A percentile compares a stretch with the other conserved stretches of the same genome.
phyloP scores from a whole-genome alignment of 805 yeast species.

The Starmerella bombicola region DNA sequence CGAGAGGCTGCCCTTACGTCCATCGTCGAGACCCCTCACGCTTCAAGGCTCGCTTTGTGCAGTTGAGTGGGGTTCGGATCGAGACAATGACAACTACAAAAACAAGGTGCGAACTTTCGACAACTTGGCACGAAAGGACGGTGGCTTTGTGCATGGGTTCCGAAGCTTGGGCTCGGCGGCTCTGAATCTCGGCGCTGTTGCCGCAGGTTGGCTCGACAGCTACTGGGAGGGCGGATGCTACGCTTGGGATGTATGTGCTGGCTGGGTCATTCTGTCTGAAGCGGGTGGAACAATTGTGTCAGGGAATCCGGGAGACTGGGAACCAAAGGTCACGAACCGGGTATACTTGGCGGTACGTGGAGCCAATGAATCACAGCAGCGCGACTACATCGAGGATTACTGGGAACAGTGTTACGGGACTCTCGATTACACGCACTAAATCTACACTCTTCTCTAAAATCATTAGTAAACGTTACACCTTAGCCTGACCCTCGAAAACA shows the following conservation, averaged over 20 bases:
- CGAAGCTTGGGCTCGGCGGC: constrained; percentile 56
- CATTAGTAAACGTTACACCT: constrained; percentile 9
- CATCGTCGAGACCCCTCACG: constrained; percentile 30
- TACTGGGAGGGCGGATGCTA: constrained; percentile 65
- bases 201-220: constrained; percentile 46
- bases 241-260: constrained; percentile 61
- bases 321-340: constrained; percentile 39
- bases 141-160: constrained; percentile 50
- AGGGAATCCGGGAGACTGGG: constrained; percentile 40
- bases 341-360: constrained; percentile 50
- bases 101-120: constrained; percentile 39
- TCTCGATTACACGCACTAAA: constrained; percentile 30
- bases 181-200: constrained; percentile 45
- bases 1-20: constrained; percentile 31
- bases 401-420: constrained; percentile 41
- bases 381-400: constrained; percentile 36
- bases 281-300: constrained; percentile 49
- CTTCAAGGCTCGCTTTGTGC: constrained; percentile 45
- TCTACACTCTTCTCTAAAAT: constrained; percentile 1
- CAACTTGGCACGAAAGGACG: constrained; percentile 38
- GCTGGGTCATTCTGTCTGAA: constrained; percentile 49
- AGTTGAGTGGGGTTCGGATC: constrained; percentile 50
- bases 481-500: too few species aligned
- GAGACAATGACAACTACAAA: constrained; percentile 40
- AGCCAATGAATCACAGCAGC: constrained; percentile 35